A percentile compares a stretch with the other conserved stretches of the same genome.
Conservation (phyloP, 129 eudicot genomes). For the Ambrosia artemisiifolia region DNA sequence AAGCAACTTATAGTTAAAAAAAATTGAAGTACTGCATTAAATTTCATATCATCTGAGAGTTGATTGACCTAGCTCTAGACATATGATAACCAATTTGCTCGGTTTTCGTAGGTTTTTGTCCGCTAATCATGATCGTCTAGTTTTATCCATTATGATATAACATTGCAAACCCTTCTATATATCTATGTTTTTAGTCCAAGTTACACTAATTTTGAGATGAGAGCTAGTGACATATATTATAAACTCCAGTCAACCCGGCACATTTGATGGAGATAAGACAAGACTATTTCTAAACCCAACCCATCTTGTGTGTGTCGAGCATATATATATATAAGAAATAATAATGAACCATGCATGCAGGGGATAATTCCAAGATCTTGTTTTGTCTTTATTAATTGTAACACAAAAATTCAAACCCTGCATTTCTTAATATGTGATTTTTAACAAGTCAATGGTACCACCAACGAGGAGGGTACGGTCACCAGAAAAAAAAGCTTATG, state of each 20-base stretch:
- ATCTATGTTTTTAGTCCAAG: neutral
- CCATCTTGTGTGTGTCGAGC: neutral
- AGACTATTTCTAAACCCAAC: neutral
- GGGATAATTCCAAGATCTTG: constrained; percentile 2
- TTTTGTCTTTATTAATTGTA: constrained; percentile 1
- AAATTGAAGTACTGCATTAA: too few species aligned
- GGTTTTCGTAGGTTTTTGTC: too few species aligned
- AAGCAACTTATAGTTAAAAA: too few species aligned
- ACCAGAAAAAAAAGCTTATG: constrained; percentile 22
- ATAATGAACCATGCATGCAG: neutral
- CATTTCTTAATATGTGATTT: neutral
- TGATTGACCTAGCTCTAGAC: too few species aligned
- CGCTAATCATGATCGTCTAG: too few species aligned
- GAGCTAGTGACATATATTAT: neutral
- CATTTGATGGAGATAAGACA: neutral
- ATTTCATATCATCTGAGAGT: too few species aligned
- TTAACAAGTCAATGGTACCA: constrained; percentile 8
- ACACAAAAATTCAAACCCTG: neutral
- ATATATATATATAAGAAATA: neutral
- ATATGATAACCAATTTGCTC: too few species aligned
- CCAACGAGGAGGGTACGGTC: constrained; percentile 1
- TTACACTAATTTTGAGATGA: neutral
- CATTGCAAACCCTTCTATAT: neutral
- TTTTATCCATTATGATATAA: neutral
- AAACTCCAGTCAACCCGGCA: neutral